These are phyloP conservation scores for Phaffomyces antillensis DNA, from an alignment of 805 yeast genomes.

Conservation along the genomic window DNA sequence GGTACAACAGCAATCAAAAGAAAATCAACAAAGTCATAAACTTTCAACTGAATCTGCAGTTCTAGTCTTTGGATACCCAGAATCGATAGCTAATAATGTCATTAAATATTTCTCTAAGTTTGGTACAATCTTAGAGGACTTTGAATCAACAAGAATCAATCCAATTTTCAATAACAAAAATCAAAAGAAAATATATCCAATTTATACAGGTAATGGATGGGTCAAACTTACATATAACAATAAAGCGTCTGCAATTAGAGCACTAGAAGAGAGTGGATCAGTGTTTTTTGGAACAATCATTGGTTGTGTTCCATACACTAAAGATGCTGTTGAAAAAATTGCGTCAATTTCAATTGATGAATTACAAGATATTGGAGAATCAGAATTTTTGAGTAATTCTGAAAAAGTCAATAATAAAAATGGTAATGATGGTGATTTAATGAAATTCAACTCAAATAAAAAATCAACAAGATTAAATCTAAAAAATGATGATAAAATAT, in stretches of 20 bases:
- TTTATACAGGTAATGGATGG: conserved; percentile 85
- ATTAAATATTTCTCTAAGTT: conserved; percentile 70
- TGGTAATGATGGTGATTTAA: conserved; percentile 10
- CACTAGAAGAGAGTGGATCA: conserved; percentile 76
- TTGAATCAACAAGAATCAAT: conserved; percentile 35
- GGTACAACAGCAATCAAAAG: not conserved
- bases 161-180: conserved; percentile 17
- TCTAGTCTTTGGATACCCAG: conserved; percentile 85
- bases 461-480: conserved; percentile 23
- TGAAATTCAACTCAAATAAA: conserved; percentile 18
- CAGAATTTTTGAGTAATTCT: conserved; percentile 8
- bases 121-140: conserved; percentile 75
- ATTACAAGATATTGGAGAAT: conserved; percentile 43
- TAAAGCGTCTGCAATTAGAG: conserved; percentile 69
- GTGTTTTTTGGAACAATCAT: conserved; percentile 57
- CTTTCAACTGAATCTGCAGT: conserved; percentile 50
- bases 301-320: conserved; percentile 67
- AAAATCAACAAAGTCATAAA: conserved; percentile 1
- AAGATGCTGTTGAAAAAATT: conserved; percentile 52
- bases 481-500: conserved; percentile 37
- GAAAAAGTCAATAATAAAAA: conserved; percentile 10
- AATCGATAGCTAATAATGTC: conserved; percentile 57
- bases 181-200: conserved; percentile 41
- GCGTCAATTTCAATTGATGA: conserved; percentile 35
- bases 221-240: conserved; percentile 80